Evolutionary conservation across 192 early-diverging fungal species (phyloP), one percentile per base, ranked within the genome.

Genomic region (Coemansia sp.): DNA sequence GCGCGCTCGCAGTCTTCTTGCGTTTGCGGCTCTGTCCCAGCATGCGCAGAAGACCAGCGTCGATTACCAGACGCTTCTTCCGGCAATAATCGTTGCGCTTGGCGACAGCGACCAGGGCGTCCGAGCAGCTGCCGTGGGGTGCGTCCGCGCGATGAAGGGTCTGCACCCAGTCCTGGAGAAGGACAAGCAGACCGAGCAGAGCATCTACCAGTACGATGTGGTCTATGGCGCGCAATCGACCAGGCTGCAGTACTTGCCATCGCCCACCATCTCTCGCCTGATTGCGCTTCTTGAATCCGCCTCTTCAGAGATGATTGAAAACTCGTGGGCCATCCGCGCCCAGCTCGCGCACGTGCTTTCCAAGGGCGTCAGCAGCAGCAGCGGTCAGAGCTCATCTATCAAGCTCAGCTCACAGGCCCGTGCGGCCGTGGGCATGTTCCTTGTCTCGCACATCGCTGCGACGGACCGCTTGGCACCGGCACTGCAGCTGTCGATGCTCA

Each of bases 61-160:
- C 28, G 89, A 91, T 53, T 89, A 85, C 68, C 89, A 91, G 67
- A 70, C 85, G 16, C 60, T 89, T 18, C 76, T 88, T 0, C 94
- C 95, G 8, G 69, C 84, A 0, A 61, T 97, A 20, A 61, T 97
- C 19, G 80, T 90, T 20, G 79, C 83, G 20, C 75, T 97, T 24
- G 67, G 62, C 11, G 83, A 89, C 68, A 61, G 62, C 7, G 63
- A 83, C 50, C 67, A 68, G 36, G 65, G 69, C 13, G 81, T 94
- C 36, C 91, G 94, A 30, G 69, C 77, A 4, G 71, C 82, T 4
- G 90, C 90, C 6, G 62, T 88, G 14, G 52, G 64, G 1, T 91
- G 91, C 61, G 55, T 94, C 19, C 61, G 84, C 49, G 66, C 78
- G 18, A 72, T 89, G 50, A 73, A 81, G 30, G 22, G 50, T 5